These are phyloP conservation scores for Cercospora canescens DNA, from an alignment of 2,329 filamentous ascomycete species.

Conservation along the genomic window DNA sequence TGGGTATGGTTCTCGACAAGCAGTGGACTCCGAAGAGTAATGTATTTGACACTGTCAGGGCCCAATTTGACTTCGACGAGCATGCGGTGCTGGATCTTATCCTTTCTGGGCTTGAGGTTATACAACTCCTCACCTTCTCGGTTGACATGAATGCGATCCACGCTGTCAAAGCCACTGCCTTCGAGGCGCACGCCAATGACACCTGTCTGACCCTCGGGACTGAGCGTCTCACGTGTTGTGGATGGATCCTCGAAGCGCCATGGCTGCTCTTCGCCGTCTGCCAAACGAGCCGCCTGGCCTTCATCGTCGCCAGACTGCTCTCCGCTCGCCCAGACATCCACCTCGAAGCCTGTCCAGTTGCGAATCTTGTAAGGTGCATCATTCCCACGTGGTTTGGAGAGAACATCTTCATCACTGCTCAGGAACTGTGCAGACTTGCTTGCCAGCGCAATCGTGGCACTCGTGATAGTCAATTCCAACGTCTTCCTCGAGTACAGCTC, in stretches of 20 bases:
- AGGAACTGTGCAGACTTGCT: slow-evolving; percentile 94
- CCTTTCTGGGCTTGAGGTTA: slow-evolving; percentile 81
- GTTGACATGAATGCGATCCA: slow-evolving; percentile 85
- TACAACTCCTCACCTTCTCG: slow-evolving; percentile 94
- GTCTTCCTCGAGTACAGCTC: slow-evolving; percentile 87
- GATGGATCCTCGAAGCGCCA: slow-evolving; percentile 98
- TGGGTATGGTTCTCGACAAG: slow-evolving; percentile 95
- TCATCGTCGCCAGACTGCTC: slow-evolving; percentile 58
- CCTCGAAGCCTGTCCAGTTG: slow-evolving; percentile 93
- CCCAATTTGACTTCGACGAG: slow-evolving; percentile 90
- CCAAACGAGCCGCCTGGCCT: slow-evolving; percentile 72
- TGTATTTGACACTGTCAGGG: slow-evolving; percentile 96
- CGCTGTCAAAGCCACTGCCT: slow-evolving; percentile 87
- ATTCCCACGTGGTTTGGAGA: slow-evolving; percentile 87
- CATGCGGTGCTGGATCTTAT: slow-evolving; percentile 81
- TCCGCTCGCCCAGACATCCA: slow-evolving; percentile 78
- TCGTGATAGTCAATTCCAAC: slow-evolving; percentile 89
- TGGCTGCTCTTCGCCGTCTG: slow-evolving; percentile 85
- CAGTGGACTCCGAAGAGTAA: slow-evolving; percentile 89
- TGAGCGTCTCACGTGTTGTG: slow-evolving; percentile 90
- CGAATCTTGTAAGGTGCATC: slow-evolving; percentile 92
- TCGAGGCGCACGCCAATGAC: slow-evolving; percentile 82
- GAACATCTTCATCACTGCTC: slow-evolving; percentile 81
- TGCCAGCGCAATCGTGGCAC: slow-evolving; percentile 86
- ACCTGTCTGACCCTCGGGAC: slow-evolving; percentile 77